A percentile compares a stretch with the other conserved stretches of the same genome.
phyloP scores from a whole-genome alignment of 139 green algal species.

The Microglena sp. region DNA sequence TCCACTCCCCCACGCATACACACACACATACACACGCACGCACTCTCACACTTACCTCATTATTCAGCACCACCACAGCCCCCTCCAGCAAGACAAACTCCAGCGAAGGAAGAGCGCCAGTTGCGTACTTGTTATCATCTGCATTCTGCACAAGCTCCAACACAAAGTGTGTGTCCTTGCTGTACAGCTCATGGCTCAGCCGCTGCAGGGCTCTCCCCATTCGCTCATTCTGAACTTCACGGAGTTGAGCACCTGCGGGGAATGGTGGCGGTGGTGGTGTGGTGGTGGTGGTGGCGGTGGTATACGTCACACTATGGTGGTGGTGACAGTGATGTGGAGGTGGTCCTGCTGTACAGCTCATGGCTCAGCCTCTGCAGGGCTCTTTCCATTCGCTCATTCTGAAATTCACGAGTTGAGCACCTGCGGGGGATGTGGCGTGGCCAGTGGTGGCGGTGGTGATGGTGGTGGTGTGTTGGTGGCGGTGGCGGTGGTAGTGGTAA shows the following conservation, averaged over 20 bases:
- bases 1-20: too few relatives aligned
- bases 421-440: too few relatives aligned
- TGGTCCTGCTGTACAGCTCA: not conserved
- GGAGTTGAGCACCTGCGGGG: not conserved
- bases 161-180: slow-evolving; percentile 43
- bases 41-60: slow-evolving; percentile 7
- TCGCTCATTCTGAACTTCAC: slow-evolving; percentile 17
- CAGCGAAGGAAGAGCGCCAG: not conserved
- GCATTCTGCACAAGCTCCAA: slow-evolving; percentile 37
- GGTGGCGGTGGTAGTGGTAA: too few relatives aligned
- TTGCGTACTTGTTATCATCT: slow-evolving; percentile 13
- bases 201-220: slow-evolving; percentile 32
- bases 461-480: too few relatives aligned
- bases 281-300: too few relatives aligned
- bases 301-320: slow-evolving; percentile 2
- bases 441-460: too few relatives aligned
- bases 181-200: slow-evolving; percentile 41
- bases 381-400: not conserved
- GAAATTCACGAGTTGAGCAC: not conserved
- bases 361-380: not conserved
- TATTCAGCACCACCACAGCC: not conserved
- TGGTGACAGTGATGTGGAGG: not conserved
- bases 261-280: too few relatives aligned
- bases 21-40: too few relatives aligned
- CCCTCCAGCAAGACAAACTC: slow-evolving; percentile 5